phyloP scores from a whole-genome alignment of 2,329 filamentous ascomycete genomes.

The Penicillium sp. region DNA sequence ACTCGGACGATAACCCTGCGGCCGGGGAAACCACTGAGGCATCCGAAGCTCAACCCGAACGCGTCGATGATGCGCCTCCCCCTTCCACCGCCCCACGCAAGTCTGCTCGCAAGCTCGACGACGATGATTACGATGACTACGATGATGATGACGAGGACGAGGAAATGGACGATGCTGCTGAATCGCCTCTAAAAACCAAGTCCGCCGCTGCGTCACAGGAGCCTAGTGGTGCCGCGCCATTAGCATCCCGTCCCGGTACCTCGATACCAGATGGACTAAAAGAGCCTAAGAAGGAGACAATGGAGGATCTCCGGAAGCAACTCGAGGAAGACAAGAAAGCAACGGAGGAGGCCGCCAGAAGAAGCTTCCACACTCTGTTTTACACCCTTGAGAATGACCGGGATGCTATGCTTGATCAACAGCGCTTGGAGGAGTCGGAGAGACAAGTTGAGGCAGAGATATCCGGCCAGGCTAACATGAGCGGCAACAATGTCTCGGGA shows the following conservation, averaged over 20 bases:
- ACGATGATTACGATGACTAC: constrained; percentile 70
- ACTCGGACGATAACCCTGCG: constrained; percentile 29
- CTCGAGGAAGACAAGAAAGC: constrained; percentile 88
- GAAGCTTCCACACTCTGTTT: constrained; percentile 89
- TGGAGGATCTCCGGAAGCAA: constrained; percentile 88
- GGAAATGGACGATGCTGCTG: constrained; percentile 48
- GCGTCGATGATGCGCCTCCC: constrained; percentile 51
- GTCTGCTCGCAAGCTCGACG: constrained; percentile 71
- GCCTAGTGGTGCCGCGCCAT: constrained; percentile 62
- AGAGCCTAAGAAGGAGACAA: constrained; percentile 59
- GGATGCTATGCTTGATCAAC: constrained; percentile 95
- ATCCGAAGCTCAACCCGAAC: constrained; percentile 32
- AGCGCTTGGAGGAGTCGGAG: constrained; percentile 93
- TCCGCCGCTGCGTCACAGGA: constrained; percentile 53
- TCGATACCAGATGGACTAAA: constrained; percentile 62
- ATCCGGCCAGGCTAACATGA: constrained; percentile 61
- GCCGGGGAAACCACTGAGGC: constrained; percentile 50
- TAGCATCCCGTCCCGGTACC: constrained; percentile 65
- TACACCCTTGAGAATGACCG: constrained; percentile 94
- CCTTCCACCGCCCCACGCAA: constrained; percentile 50
- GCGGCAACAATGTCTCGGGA: constrained; percentile 52
- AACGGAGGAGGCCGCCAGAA: constrained; percentile 83
- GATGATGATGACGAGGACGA: constrained; percentile 62
- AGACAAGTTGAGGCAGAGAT: constrained; percentile 95
- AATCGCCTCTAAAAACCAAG: constrained; percentile 55